Conservation (phyloP, 371 early-diverging fungal genomes). For the Mortierella sp. region DNA sequence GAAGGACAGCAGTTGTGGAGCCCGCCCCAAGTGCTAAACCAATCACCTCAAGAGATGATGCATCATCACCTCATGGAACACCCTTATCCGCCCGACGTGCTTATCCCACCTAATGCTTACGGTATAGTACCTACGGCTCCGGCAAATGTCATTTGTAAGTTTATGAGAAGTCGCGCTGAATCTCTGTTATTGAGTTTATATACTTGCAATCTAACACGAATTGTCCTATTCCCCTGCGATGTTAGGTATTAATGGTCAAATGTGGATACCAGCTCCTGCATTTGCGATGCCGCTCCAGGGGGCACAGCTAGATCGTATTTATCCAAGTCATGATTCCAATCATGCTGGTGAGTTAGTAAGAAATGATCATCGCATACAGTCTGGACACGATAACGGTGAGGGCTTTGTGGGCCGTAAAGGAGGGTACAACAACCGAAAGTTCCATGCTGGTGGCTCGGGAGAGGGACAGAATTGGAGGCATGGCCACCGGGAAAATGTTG, state of each 20-base stretch:
- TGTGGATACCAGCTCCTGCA: conserved; percentile 6
- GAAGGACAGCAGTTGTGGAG: conserved; percentile 1
- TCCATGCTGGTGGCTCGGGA: not conserved
- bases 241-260: conserved; percentile 5
- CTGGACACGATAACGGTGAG: not conserved
- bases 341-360: no score
- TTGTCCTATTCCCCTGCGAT: not conserved
- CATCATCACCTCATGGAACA: not conserved
- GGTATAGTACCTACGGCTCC: not conserved
- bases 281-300: conserved; percentile 2
- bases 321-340: no score
- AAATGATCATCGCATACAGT: no score
- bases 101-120: not conserved
- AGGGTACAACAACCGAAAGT: not conserved
- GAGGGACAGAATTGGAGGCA: not conserved
- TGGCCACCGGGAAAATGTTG: not conserved
- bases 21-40: not conserved
- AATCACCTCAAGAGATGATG: not conserved
- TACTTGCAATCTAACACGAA: not conserved
- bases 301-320: not conserved
- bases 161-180: no score
- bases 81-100: not conserved
- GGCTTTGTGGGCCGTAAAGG: not conserved
- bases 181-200: no score
- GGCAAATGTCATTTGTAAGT: conserved; percentile 9